A percentile compares a stretch with the other conserved stretches of the same genome.
Evolutionary conservation across 2,329 filamentous ascomycete genomes (phyloP).

Genomic region (Ascocoryne sarcoides): DNA sequence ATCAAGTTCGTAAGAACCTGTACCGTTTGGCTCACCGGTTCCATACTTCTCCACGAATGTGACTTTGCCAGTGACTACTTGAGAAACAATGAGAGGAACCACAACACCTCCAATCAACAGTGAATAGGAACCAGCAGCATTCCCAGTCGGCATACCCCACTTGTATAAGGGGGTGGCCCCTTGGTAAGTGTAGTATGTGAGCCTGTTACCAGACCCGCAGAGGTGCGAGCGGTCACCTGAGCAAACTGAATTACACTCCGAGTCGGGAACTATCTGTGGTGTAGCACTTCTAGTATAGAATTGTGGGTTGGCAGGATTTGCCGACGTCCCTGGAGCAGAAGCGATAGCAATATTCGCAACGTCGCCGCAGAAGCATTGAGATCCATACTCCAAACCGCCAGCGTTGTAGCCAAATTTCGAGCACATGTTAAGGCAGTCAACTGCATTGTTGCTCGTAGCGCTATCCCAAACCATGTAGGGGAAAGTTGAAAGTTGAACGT

Average conservation of each 20-base stretch:
- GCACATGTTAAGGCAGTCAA: conserved; percentile 44
- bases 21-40: conserved; percentile 50
- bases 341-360: conserved; percentile 9
- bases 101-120: conserved; percentile 52
- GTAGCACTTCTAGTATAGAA: neutral
- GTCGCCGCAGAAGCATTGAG: conserved; percentile 42
- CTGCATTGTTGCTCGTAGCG: conserved; percentile 42
- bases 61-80: conserved; percentile 50
- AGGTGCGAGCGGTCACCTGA: neutral
- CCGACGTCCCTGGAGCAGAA: conserved; percentile 1
- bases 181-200: neutral
- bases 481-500: neutral
- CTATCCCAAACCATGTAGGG: conserved; percentile 41
- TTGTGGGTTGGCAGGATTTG: too few species aligned
- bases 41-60: conserved; percentile 52
- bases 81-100: conserved; percentile 51
- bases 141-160: conserved; percentile 45
- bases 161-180: conserved; percentile 35
- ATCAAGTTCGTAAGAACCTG: conserved; percentile 59
- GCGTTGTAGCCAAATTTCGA: conserved; percentile 48
- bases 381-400: conserved; percentile 45
- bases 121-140: conserved; percentile 49
- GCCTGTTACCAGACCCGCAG: neutral
- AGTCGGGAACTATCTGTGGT: neutral
- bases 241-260: neutral